Evolutionary conservation across 805 yeast species (phyloP), one percentile per base, ranked within the genome.

Genomic region (Teunomyces cretensis): DNA sequence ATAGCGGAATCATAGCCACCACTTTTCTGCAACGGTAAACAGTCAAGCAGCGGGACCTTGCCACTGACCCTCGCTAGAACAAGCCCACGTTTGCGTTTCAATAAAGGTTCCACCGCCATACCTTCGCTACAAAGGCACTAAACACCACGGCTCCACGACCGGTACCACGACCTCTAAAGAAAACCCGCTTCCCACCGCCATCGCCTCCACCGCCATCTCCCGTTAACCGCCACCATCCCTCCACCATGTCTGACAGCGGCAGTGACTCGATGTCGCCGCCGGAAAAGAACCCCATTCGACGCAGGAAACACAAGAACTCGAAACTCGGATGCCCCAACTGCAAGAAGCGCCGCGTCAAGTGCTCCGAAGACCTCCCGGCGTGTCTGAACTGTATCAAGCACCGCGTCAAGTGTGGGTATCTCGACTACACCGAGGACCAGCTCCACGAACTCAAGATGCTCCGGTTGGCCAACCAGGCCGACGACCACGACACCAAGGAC

Each of bases 311-410:
- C 49, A 54, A 52, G 41, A 59, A 59, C 51, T 58, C 62, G 39
- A 60, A 72, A 43, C 59, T 63, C 8, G 82, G 82, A 5, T 78
- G 82, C 49, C 63, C 70, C 15, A 74, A 75, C 27, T 78, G 81
- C 58, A 76, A 76, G 54, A 62, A 63, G 42, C 61, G 83, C 40
- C 61, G 79, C 39, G 80, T 78, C 49, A 77, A 77, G 55, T 78
- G 82, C 46, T 52, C 62, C 19, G 75, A 70, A 43, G 68, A 69
- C 33, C 54, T 70, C 19, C 76, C 76, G 1, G 55, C 58, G 39
- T 70, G 76, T 46, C 37, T 53, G 43, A 70, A 70, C 50, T 70
- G 76, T 54, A 51, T 68, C 41, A 70, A 70, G 45, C 75, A 70
- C 50, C 61, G 65, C 42, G 66, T 62, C 3, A 60, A 56, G 42